These are phyloP conservation scores for Bretschneidera sinensis DNA, from an alignment of 345 rosid genomes.

Conservation along the genomic window DNA sequence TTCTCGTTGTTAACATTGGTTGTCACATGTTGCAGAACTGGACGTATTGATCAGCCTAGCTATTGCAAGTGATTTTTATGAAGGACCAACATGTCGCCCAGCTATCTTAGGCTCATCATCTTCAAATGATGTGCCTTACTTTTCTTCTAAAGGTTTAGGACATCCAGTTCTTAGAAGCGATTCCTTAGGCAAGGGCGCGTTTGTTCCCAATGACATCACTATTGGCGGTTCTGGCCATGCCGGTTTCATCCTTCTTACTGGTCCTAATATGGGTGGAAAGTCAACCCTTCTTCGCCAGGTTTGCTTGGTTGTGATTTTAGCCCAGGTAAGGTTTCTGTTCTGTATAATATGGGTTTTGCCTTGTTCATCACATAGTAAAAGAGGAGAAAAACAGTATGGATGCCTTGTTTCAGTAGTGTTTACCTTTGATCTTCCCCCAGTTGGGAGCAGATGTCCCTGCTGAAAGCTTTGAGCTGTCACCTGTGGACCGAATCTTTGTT, in stretches of 20 bases:
- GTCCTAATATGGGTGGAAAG: constrained; percentile 99
- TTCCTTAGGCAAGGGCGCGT: constrained; percentile 79
- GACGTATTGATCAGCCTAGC: constrained; percentile 89
- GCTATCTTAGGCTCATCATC: constrained; percentile 38
- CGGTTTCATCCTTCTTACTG: constrained; percentile 88
- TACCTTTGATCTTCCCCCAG: constrained; percentile 28
- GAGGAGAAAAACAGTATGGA: too few species aligned
- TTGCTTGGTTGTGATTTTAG: constrained; percentile 84
- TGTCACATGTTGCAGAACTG: constrained; percentile 54
- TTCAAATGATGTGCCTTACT: constrained; percentile 45
- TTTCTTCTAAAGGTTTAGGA: constrained; percentile 75
- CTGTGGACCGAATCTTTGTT: constrained; percentile 83
- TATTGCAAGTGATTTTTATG: constrained; percentile 80
- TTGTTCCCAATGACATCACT: constrained; percentile 78
- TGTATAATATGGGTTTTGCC: constrained; percentile 9
- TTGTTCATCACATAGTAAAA: neutral
- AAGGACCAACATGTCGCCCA: constrained; percentile 79
- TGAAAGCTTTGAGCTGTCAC: constrained; percentile 74
- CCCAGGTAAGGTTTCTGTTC: constrained; percentile 57
- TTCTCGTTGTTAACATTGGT: constrained; percentile 19
- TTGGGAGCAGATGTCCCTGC: constrained; percentile 97
- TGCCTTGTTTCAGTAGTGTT: neutral
- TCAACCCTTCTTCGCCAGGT: constrained; percentile 99
- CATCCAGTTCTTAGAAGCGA: constrained; percentile 91
- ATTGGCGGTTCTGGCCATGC: constrained; percentile 66